These are phyloP conservation scores for Candida dubliniensis DNA, from an alignment of 1,139 yeast species.

Conservation along the genomic window DNA sequence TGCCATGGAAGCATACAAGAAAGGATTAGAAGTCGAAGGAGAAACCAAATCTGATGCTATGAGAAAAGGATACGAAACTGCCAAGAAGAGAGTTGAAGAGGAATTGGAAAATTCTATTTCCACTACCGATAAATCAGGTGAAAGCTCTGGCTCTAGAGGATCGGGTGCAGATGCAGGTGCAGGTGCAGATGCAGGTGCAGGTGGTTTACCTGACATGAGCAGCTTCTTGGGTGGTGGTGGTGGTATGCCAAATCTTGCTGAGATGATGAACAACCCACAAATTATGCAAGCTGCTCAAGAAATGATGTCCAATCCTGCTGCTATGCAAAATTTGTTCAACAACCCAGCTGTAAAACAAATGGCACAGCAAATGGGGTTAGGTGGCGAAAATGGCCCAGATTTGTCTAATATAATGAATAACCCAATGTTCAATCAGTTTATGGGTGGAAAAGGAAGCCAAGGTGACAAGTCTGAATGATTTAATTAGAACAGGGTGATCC, in stretches of 20 bases:
- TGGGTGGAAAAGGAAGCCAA: constrained; percentile 39
- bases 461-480: constrained; percentile 5
- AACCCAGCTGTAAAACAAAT: constrained; percentile 78
- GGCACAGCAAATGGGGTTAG: constrained; percentile 70
- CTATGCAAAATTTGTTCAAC: constrained; percentile 72
- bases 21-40: constrained; percentile 87
- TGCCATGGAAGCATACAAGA: constrained; percentile 85
- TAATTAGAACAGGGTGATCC: background rate
- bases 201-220: constrained; percentile 74
- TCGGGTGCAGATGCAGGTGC: constrained; percentile 26
- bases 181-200: constrained; percentile 47
- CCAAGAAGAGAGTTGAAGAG: constrained; percentile 80
- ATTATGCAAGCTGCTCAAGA: constrained; percentile 90
- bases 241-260: constrained; percentile 55
- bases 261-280: constrained; percentile 84
- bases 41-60: constrained; percentile 82
- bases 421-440: constrained; percentile 63
- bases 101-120: constrained; percentile 54
- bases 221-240: constrained; percentile 68
- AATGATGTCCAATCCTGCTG: constrained; percentile 87
- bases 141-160: constrained; percentile 17
- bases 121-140: constrained; percentile 18
- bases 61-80: constrained; percentile 92
- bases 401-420: constrained; percentile 74
- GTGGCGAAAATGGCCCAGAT: constrained; percentile 57